Evolutionary conservation across 495 filamentous ascomycete genomes (phyloP), one percentile per base, ranked within the genome.

Genomic region (Aspergillus coremiiformis): DNA sequence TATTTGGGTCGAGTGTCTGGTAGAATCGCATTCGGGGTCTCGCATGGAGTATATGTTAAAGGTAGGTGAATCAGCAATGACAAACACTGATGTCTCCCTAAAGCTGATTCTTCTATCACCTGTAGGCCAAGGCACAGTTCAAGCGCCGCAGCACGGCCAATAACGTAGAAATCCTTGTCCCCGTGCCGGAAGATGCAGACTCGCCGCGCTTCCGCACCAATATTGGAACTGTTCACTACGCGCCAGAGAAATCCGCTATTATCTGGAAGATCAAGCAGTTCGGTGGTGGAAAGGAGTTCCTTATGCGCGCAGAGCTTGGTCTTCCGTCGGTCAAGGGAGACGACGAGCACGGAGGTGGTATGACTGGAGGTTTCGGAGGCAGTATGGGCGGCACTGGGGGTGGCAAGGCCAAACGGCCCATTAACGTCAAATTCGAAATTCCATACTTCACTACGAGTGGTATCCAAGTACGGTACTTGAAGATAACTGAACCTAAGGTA

Each of bases 231-330:
- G 94, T 99, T n/a, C 93, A 97, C 70, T 99, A 99, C 66, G 92
- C 92, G 10, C 94, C 94, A 7, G 94, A 99, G 67, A 89, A 95
- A 62, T 92, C 89, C 37, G 91, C 94, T 27, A 99, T 99, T 54
- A 84, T 99, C 55, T 99, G 94, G 94, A 97, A 97, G 78, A 99
- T 99, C 74, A 99, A 99, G 78, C 94, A 99, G 61, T 99, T 99
- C 65, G 94, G 93, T 6, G 94, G 94, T 46, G 84, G 85, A 55
- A 99, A 99, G 71, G 94, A 99, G 63, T 99, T 99, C 67, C 81
- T 99, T 57, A 99, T 99, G 94, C 85, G 93, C 41, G 94, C 94
- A n/a, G 94, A 99, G 69, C 79, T 99, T 14, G 91, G 91, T 11
- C 73, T 97, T 14, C 93, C 94, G 0, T 93, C 87, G 33, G 94